phyloP scores from a whole-genome alignment of 495 filamentous ascomycete genomes.

The Neurospora sp. region DNA sequence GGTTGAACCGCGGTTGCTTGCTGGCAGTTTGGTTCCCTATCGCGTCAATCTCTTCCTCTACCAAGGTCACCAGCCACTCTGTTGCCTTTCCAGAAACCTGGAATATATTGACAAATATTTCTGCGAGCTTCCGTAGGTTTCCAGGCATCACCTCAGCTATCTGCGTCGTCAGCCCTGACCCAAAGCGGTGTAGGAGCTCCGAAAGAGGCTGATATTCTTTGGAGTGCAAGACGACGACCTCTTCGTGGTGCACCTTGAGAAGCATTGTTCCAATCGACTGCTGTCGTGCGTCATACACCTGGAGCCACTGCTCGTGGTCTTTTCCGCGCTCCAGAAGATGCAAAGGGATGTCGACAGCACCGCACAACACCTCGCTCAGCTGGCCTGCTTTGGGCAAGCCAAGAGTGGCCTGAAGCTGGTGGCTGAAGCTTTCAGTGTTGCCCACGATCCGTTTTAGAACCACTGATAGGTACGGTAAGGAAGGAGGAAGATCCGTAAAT shows the following conservation, averaged over 20 bases:
- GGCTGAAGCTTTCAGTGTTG: slow-evolving; percentile 28
- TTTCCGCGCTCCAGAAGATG: slow-evolving; percentile 70
- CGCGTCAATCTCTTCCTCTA: slow-evolving; percentile 95
- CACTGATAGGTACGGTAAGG: slow-evolving; percentile 70
- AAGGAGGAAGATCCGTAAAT: slow-evolving; percentile 73
- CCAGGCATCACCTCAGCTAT: slow-evolving; percentile 71
- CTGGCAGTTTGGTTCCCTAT: slow-evolving; percentile 66
- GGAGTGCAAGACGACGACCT: slow-evolving; percentile 78
- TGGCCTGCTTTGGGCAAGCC: slow-evolving; percentile 28
- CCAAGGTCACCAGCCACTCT: slow-evolving; percentile 86
- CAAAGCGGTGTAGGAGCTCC: slow-evolving; percentile 76
- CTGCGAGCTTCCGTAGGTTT: slow-evolving; percentile 68
- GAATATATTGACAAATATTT: slow-evolving; percentile 86
- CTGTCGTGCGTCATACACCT: slow-evolving; percentile 58
- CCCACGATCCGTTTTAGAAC: slow-evolving; percentile 64
- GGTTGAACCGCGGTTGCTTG: slow-evolving; percentile 62
- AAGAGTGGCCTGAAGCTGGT: slow-evolving; percentile 34
- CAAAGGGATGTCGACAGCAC: slow-evolving; percentile 73
- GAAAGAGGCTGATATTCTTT: slow-evolving; percentile 78
- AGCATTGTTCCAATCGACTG: slow-evolving; percentile 78
- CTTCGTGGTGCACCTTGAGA: slow-evolving; percentile 72
- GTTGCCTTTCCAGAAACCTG: slow-evolving; percentile 83
- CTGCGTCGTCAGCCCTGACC: slow-evolving; percentile 71
- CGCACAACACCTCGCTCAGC: slow-evolving; percentile 42
- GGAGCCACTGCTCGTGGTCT: slow-evolving; percentile 86